Conservation (phyloP, 1,284 basidiomycete genomes). For the Inonotus hispidus region DNA sequence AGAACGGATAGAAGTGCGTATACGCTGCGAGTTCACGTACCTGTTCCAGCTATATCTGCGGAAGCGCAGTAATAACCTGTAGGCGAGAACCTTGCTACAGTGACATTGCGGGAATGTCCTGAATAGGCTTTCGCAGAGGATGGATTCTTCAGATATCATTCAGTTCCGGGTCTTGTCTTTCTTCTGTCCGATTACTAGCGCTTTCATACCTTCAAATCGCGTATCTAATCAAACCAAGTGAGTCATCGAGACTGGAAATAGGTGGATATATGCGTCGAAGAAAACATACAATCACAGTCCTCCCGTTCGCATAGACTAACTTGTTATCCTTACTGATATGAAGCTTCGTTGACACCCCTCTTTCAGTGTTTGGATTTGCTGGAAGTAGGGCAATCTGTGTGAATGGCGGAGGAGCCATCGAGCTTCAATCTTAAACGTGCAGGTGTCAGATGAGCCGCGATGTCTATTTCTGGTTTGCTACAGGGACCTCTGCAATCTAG, state of each 20-base stretch:
- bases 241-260: neutral
- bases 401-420: constrained; percentile 11
- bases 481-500: neutral
- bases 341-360: constrained; percentile 79
- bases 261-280: neutral
- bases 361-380: constrained; percentile 68
- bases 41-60: constrained; percentile 74
- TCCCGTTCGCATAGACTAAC: constrained; percentile 83
- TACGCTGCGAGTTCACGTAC: constrained; percentile 35
- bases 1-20: neutral
- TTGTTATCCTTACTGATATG: constrained; percentile 73
- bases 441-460: neutral
- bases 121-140: constrained; percentile 56
- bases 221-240: constrained; percentile 37
- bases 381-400: constrained; percentile 48
- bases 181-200: neutral
- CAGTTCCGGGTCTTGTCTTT: constrained; percentile 5
- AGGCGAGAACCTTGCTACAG: constrained; percentile 89
- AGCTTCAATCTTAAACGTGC: no score
- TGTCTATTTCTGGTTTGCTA: neutral
- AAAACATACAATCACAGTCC: constrained; percentile 73
- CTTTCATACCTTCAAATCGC: constrained; percentile 49
- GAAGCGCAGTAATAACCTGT: constrained; percentile 96
- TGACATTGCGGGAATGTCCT: constrained; percentile 81
- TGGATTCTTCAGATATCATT: constrained; percentile 42